Base-by-base conservation (phyloP, 2,329 filamentous ascomycete species). In the Ilyonectria mors-panacis region DNA sequence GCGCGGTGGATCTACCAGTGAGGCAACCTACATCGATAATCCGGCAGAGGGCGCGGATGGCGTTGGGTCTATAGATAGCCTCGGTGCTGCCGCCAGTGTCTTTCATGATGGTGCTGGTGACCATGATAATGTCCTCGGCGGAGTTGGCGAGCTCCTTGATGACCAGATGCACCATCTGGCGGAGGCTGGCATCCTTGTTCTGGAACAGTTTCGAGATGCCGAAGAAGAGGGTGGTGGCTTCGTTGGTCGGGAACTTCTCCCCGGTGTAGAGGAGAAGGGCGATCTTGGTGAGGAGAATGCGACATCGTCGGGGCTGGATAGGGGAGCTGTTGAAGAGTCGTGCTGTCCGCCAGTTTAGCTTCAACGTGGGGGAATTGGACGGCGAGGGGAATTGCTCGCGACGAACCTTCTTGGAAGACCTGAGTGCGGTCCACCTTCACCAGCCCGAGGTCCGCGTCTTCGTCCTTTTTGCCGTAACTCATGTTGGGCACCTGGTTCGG, bases 81-180 rank as follows among this genome's bases (percentile, higher is more conserved):
- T 98, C 96, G 78, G 94, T 98, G 78, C 95, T 94, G 70, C 97
- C 94, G 59, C 95, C 94, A 12, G 95, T 98, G 81, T 99, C 96
- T 87, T 99, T 99, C 96, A 98, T 99, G 76, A 99, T 98, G 75
- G 95, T 98, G 83, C 94, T 97, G 19, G 96, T 99, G 69, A 98
- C 96, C 96, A 99, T 98, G 81, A 99, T 99, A 72, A 98, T 97
- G 87, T 99, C 96, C 85, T 98, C 94, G 66, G 96, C 96, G 26
- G 94, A 97, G 81, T 91, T 91, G 74, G 95, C 94, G 78, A 99
- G 88, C 88, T 99, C 96, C 89, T 98, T 99, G 86, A 98, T 94
- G 80, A 98, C 92, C 73, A 98, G 88, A 85, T 98, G 97, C 58
- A 99, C 95, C 95, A 98, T 98, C 87, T 99, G 96, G 78, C 96